Base-by-base conservation (phyloP, 2,329 filamentous ascomycete species). In the Colletotrichum sp. region DNA sequence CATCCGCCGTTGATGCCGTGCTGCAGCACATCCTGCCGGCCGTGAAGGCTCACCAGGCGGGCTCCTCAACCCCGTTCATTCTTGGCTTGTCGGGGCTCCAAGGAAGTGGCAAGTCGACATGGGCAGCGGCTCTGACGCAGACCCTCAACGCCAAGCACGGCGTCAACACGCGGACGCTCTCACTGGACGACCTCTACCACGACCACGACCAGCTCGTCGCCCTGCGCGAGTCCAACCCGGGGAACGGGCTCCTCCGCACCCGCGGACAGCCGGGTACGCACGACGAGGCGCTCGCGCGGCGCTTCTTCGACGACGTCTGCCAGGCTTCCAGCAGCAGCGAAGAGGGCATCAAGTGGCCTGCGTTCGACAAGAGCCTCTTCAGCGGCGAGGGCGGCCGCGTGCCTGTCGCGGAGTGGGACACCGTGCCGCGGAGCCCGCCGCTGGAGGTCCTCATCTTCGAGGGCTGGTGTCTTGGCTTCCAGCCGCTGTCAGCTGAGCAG, bases 91-190 rank as follows among this genome's bases (percentile, higher is more conserved):
- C 72, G 11, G 75, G 75, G 8, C 75, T 75, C 11, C 75, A 77
- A n/a, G 75, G 72, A 13, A 77, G 75, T 30, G 75, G 72, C 62
- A 76, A 77, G 68, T 77, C 75, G 55, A 77, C 75, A 29, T 77
- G 75, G 75, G 75, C 75, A 3, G 39, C 52, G 15, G 75, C 75
- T 32, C 72, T 75, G 19, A 69, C 44, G n/a, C 36, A 77, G 27
- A 64, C 71, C 25, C 71, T 77, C 49, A 77, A 71, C 62, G 34
- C 29, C 55, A 67, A 77, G 39, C 62, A 77, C 22, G 44, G 67
- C 30, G 57, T 75, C 57, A 77, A 66, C 16, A 77, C 75, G 15
- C 62, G 69, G n/a, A 75, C 71, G 8, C 55, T 77, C 8, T 77
- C 75, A 11, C 55, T 77, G 29, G 75, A 77, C 29, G 75, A 77